Evolutionary conservation across 169 alveolate genomes (phyloP).

Genomic region (Eimeria acervulina): DNA sequence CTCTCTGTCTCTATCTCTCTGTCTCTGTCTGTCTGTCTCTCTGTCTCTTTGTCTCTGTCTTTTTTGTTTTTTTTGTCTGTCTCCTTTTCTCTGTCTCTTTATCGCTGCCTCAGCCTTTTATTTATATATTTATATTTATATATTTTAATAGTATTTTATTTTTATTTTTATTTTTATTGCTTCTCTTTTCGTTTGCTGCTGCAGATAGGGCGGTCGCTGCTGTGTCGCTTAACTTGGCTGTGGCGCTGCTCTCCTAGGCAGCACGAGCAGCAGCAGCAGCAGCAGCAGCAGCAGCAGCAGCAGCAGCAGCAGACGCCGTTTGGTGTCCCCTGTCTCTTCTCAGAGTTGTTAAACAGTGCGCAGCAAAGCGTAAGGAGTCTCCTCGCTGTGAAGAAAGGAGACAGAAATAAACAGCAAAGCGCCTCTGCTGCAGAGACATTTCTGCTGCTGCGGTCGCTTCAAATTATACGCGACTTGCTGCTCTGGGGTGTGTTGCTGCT

Average conservation of each 20-base stretch:
- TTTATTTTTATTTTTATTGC: too few relatives aligned
- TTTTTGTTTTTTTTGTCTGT: too few relatives aligned
- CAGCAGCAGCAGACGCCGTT: neutral
- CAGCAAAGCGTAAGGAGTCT: neutral
- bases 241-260: neutral
- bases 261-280: neutral
- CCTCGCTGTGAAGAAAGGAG: neutral
- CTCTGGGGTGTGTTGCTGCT: too few relatives aligned
- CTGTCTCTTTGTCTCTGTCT: too few relatives aligned
- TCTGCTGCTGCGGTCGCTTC: neutral
- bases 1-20: too few relatives aligned
- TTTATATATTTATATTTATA: too few relatives aligned
- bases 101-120: too few relatives aligned
- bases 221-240: conserved; percentile 21
- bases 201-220: conserved; percentile 25
- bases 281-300: conserved; percentile 21
- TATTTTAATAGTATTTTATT: too few relatives aligned
- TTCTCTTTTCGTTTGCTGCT: neutral
- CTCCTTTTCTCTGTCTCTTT: too few relatives aligned
- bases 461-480: neutral
- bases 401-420: neutral
- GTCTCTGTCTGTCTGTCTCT: too few relatives aligned
- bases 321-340: conserved; percentile 16
- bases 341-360: neutral
- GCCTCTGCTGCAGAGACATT: neutral